Percentiles rank a stretch among this genome's conserved stretches.
Evolutionary conservation across 2,329 filamentous ascomycete genomes (phyloP).

Genomic region (Aurifilum marmelostoma): DNA sequence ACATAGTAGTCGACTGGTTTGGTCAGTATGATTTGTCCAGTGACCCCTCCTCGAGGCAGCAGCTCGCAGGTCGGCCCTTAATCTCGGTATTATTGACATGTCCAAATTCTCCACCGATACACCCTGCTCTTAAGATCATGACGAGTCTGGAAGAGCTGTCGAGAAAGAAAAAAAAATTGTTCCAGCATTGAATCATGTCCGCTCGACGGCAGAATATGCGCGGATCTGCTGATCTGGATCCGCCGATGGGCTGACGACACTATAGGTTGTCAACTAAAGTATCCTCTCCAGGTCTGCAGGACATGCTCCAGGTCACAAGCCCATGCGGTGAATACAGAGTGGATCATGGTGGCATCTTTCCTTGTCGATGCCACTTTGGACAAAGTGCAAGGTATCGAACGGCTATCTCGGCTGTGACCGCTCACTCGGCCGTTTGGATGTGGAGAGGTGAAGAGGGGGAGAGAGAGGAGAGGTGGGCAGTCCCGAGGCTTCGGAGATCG

Average conservation of each 20-base stretch:
- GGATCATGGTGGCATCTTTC: neutral
- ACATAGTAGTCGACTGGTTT: neutral
- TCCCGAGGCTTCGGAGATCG: neutral
- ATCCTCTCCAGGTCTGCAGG: neutral
- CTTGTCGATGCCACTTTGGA: neutral
- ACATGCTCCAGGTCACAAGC: neutral
- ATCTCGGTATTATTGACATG: neutral
- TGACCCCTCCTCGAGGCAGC: neutral
- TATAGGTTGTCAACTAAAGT: too few species aligned
- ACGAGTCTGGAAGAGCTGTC: neutral
- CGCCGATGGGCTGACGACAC: constrained; percentile 1
- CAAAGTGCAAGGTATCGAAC: neutral
- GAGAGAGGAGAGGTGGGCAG: neutral
- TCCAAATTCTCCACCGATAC: neutral
- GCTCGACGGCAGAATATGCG: neutral
- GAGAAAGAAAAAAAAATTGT: neutral
- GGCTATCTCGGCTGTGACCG: constrained; percentile 2
- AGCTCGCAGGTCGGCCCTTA: neutral
- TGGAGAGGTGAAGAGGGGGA: neutral
- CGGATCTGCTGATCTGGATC: neutral
- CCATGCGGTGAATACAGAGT: constrained; percentile 2
- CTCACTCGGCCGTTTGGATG: neutral
- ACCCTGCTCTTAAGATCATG: neutral
- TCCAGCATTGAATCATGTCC: neutral
- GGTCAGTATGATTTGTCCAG: neutral